phyloP scores from a whole-genome alignment of 441 rosid genomes.

The Flueggea neowawraea region DNA sequence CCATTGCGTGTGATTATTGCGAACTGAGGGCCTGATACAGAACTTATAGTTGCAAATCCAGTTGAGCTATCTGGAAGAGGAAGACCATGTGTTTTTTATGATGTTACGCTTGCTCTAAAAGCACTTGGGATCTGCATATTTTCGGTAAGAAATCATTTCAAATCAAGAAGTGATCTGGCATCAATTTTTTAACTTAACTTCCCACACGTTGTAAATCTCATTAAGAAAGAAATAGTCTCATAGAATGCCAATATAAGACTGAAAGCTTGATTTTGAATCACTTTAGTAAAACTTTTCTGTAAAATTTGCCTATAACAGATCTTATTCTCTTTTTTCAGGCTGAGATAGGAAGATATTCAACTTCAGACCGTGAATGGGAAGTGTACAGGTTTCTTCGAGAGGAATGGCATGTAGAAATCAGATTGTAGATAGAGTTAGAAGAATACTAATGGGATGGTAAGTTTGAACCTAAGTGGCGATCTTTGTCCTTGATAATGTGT shows the following conservation, averaged over 20 bases:
- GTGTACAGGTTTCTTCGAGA: constrained; percentile 75
- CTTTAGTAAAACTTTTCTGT: not conserved
- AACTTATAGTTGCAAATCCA: constrained; percentile 82
- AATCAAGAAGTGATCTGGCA: constrained; percentile 3
- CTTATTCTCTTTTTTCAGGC: constrained; percentile 37
- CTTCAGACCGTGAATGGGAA: constrained; percentile 69
- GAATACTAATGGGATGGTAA: constrained; percentile 86
- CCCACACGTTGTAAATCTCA: no score
- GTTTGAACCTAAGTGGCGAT: not conserved
- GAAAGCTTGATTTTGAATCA: no score
- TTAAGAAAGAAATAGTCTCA: no score
- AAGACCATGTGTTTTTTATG: constrained; percentile 83
- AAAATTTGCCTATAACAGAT: not conserved
- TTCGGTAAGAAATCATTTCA: constrained; percentile 45
- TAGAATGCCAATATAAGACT: no score
- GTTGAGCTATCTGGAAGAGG: constrained; percentile 82
- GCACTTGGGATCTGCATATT: constrained; percentile 72
- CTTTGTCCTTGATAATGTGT: no score
- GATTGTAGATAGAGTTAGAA: constrained; percentile 63
- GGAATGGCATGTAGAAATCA: constrained; percentile 46
- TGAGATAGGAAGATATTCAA: constrained; percentile 60
- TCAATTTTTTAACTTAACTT: not conserved
- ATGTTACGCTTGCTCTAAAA: constrained; percentile 70
- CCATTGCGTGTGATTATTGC: constrained; percentile 71
- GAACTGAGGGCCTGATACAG: constrained; percentile 79